phyloP scores from a whole-genome alignment of 345 rosid genomes.

The Leavenworthia alabamica region DNA sequence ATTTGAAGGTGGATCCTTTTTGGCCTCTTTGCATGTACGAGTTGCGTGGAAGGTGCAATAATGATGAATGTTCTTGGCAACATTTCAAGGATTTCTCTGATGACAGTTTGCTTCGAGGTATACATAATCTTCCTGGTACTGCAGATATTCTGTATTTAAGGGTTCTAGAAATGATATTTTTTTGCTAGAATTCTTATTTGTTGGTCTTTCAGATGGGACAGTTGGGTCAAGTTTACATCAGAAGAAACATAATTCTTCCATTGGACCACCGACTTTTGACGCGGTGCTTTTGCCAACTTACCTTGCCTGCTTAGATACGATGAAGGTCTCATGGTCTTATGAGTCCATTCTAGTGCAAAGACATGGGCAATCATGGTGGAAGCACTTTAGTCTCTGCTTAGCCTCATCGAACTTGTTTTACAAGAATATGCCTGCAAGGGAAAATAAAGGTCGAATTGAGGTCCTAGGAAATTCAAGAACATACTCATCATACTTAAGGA shows the following conservation, averaged over 20 bases:
- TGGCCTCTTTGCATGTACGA: slow-evolving; percentile 90
- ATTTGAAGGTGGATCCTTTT: slow-evolving; percentile 59
- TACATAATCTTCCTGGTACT: slow-evolving; percentile 34
- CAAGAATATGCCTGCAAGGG: slow-evolving; percentile 44
- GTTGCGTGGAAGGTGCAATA: slow-evolving; percentile 94
- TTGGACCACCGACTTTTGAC: slow-evolving; percentile 30
- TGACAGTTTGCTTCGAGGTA: slow-evolving; percentile 29
- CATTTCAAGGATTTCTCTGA: slow-evolving; percentile 55
- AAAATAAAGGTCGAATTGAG: slow-evolving; percentile 67
- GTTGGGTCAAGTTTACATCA: slow-evolving; percentile 29
- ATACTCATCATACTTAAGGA: slow-evolving; percentile 56
- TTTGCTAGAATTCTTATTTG: slow-evolving; percentile 9
- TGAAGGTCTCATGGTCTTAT: slow-evolving; percentile 49
- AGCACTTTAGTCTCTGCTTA: slow-evolving; percentile 60
- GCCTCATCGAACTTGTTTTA: slow-evolving; percentile 49
- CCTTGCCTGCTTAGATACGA: slow-evolving; percentile 60
- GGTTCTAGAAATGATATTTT: slow-evolving; percentile 4
- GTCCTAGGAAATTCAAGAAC: slow-evolving; percentile 50
- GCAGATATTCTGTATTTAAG: slow-evolving; percentile 18
- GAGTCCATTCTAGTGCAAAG: slow-evolving; percentile 46
- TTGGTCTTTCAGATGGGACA: slow-evolving; percentile 47
- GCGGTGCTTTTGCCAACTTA: slow-evolving; percentile 55
- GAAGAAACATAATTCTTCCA: slow-evolving; percentile 25
- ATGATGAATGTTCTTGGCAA: slow-evolving; percentile 91
- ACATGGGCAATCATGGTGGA: slow-evolving; percentile 59